Evolutionary conservation across 2,329 filamentous ascomycete species (phyloP), one percentile per base, ranked within the genome.

Genomic region (Claviceps purpurea): DNA sequence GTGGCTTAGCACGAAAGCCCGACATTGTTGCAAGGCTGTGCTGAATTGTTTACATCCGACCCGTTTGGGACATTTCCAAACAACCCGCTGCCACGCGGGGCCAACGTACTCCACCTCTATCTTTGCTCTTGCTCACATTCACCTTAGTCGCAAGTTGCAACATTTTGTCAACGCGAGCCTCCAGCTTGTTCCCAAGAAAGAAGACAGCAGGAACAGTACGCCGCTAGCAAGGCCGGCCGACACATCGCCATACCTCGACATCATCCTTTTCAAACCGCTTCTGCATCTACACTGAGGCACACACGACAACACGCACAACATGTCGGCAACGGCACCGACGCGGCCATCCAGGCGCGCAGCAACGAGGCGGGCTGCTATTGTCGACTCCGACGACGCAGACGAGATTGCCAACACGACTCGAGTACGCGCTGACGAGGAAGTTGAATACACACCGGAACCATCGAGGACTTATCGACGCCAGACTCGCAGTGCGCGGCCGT

Each of bases 351-450:
- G 69, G 61, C 68, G 68, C 63, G 66, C 71, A 54, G 73, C 74
- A 40, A 68, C 85, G 50, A 79, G 88, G 63, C 82, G 84, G 60
- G 85, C 82, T 60, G 79, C 85, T 49, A 76, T 94, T 47, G 72
- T 90, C 54, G 89, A 94, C 58, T 89, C 83, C 8, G 88, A 91
- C 43, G 88, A 94, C 54, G 86, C 89, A 52, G 81, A 85, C 57
- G 73, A 80, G 51, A 68, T 75, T 41, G 73, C 76, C 56, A 74
- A 79, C 61, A 75, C 78, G 50, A 71, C 64, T 43, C 65, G 59
- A 45, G 65, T 62, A 54, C 74, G 79, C 16, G 77, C 84, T 30
- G 79, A 85, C 3, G 75, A 71, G 49, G 85, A 87, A 57, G 85
- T 90, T 49, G 87, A 95, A 49, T 93, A 89, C 61, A 85, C 85